A percentile compares a stretch with the other conserved stretches of the same genome.
Conservation (phyloP, 805 yeast genomes). For the Cyberlindnera sargentensis region DNA sequence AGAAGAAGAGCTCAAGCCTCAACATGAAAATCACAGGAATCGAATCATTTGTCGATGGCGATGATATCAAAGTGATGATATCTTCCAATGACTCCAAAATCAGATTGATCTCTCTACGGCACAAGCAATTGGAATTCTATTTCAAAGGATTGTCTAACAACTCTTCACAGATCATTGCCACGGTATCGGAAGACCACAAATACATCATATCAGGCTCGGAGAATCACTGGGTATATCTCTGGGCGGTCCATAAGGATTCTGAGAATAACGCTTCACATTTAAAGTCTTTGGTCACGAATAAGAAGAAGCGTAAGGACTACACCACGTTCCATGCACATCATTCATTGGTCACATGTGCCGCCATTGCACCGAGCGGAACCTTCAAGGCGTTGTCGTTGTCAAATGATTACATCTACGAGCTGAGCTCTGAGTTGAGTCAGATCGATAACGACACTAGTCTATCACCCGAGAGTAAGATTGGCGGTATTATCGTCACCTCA, state of each 20-base stretch:
- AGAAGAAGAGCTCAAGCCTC: slow-evolving; percentile 22
- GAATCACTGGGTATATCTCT: slow-evolving; percentile 79
- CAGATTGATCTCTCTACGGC: slow-evolving; percentile 52
- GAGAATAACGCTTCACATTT: slow-evolving; percentile 1
- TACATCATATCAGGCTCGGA: slow-evolving; percentile 77
- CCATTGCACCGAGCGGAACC: slow-evolving; percentile 70
- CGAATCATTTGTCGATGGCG: slow-evolving; percentile 35
- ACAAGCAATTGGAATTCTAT: slow-evolving; percentile 51
- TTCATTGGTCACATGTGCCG: slow-evolving; percentile 64
- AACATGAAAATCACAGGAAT: slow-evolving; percentile 65
- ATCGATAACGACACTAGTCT: slow-evolving; percentile 9
- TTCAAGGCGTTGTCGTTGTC: slow-evolving; percentile 59
- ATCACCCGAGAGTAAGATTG: slow-evolving; percentile 27
- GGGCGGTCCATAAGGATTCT: slow-evolving; percentile 43
- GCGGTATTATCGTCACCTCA: slow-evolving; percentile 61
- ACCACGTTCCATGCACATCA: slow-evolving; percentile 74
- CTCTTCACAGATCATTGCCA: slow-evolving; percentile 66
- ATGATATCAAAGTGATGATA: slow-evolving; percentile 41
- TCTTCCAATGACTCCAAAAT: slow-evolving; percentile 81
- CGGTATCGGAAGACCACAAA: slow-evolving; percentile 46
- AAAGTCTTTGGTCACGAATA: slow-evolving; percentile 13
- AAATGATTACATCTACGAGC: slow-evolving; percentile 73
- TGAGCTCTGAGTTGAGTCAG: slow-evolving; percentile 28
- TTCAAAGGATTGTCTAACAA: slow-evolving; percentile 70
- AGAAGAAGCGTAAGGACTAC: slow-evolving; percentile 50